Base-by-base conservation (phyloP, 140 eudicot genomes). In the Senecio squalidus region DNA sequence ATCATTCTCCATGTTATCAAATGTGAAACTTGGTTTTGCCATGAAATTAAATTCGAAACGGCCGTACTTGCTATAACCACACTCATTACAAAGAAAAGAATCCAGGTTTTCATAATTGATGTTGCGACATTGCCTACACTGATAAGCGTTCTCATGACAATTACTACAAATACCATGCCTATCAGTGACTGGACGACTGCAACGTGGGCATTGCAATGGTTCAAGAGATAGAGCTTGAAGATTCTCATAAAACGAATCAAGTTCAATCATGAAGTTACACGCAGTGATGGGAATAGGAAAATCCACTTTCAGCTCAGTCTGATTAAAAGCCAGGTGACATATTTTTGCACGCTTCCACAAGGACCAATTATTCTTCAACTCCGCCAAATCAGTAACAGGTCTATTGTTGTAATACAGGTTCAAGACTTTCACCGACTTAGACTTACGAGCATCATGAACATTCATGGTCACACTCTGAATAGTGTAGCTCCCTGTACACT, bases 401-500 rank as follows among this genome's bases (percentile, higher is more conserved):
- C 99, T 82, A 64, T 93, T 93, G 71, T 93, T 93, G 78, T 93
- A 93, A 66, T 93, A 88, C 26, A 93, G 81, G 66, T 93, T 93
- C 85, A 93, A 74, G 31, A 93, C 95, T 78, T 88, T 93, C 43
- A 93, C 99, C 5, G 99, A 84, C 54, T 93, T 93, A 15, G 99
- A 84, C 80, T 84, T 93, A 2, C 99, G 95, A 63, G 99, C 97
- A 84, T 93, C 99, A 77, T 93, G 97, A 58, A 93, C 99, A 78
- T 88, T 93, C 99, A 93, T 93, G 58, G 88, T 82, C 56, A 93
- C 97, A 62, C 95, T 82, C 72, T 93, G 99, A 62, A 93, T 93
- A 31, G 99, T 84, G 71, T 93, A 93, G 82, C 95, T 88, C 58
- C 99, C 99, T 20, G 99, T 93, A 74, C 97, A 93, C 77, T 93